A percentile compares a stretch with the other conserved stretches of the same genome.
These are phyloP conservation scores for Cairneyella variabilis DNA, from an alignment of 495 filamentous ascomycete genomes.

Conservation along the genomic window DNA sequence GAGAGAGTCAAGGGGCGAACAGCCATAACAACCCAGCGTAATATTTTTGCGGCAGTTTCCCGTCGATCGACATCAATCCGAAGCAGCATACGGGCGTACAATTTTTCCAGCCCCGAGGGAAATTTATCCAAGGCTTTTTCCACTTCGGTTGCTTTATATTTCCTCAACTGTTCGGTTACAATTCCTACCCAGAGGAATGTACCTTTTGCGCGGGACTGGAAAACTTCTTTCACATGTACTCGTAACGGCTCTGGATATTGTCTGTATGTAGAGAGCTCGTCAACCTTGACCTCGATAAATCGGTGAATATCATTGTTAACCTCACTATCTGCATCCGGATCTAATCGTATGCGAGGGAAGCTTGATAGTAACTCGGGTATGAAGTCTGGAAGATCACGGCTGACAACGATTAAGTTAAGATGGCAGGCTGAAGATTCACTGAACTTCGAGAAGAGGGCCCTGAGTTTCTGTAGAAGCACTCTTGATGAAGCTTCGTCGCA, in stretches of 20 bases:
- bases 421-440: constrained; percentile 12
- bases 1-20: neutral
- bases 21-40: neutral
- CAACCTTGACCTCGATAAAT: constrained; percentile 34
- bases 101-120: neutral
- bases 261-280: constrained; percentile 30
- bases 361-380: constrained; percentile 28
- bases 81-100: neutral
- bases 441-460: constrained; percentile 22
- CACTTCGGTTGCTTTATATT: neutral
- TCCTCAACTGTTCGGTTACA: neutral
- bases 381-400: constrained; percentile 31
- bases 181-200: neutral
- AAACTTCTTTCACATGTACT: constrained; percentile 1
- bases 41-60: neutral
- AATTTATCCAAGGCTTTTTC: neutral
- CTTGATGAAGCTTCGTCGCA: constrained; percentile 38
- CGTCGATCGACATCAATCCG: neutral
- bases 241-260: constrained; percentile 13
- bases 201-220: neutral
- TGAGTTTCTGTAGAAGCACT: constrained; percentile 31
- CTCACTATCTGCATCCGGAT: constrained; percentile 27
- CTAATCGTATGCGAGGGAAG: constrained; percentile 19
- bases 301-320: constrained; percentile 30
- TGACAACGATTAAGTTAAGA: constrained; percentile 36